phyloP scores from a whole-genome alignment of 106 monocot species.

The Acorus calamus region DNA sequence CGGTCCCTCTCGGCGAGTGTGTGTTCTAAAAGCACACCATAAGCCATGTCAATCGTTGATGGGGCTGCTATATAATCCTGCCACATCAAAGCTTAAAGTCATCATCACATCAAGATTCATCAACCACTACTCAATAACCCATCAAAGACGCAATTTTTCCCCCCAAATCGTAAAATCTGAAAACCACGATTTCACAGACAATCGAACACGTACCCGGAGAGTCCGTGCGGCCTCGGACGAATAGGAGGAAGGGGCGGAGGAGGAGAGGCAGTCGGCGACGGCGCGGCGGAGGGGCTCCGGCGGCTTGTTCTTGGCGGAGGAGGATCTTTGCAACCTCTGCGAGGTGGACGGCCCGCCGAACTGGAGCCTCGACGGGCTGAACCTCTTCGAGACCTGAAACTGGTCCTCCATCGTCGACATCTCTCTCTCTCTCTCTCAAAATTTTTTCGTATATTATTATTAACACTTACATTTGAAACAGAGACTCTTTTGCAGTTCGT shows the following conservation, averaged over 20 bases:
- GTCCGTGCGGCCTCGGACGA: slow-evolving; percentile 26
- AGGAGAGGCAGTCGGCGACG: slow-evolving; percentile 38
- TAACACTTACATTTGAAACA: too few species aligned
- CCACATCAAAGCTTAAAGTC: slow-evolving; percentile 1
- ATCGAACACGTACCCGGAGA: slow-evolving; percentile 16
- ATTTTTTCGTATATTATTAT: too few species aligned
- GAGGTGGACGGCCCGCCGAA: too few species aligned
- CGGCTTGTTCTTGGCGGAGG: slow-evolving; percentile 16
- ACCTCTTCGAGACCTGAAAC: too few species aligned
- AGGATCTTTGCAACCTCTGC: slow-evolving; percentile 16
- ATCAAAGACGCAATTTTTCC: neutral
- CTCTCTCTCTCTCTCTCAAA: too few species aligned
- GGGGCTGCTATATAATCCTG: slow-evolving; percentile 88
- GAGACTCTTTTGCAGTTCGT: too few species aligned
- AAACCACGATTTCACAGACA: slow-evolving; percentile 2
- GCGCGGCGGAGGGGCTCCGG: slow-evolving; percentile 38
- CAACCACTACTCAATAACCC: neutral
- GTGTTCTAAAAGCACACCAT: slow-evolving; percentile 85
- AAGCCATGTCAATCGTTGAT: slow-evolving; percentile 83
- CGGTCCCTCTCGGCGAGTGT: slow-evolving; percentile 93
- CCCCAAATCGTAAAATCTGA: neutral
- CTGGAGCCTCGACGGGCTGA: too few species aligned
- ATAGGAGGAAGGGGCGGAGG: slow-evolving; percentile 11
- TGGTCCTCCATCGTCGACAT: too few species aligned
- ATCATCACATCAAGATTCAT: neutral